Evolutionary conservation across 768 basidiomycete species (phyloP).

Genomic region (Termitomyces sp.): DNA sequence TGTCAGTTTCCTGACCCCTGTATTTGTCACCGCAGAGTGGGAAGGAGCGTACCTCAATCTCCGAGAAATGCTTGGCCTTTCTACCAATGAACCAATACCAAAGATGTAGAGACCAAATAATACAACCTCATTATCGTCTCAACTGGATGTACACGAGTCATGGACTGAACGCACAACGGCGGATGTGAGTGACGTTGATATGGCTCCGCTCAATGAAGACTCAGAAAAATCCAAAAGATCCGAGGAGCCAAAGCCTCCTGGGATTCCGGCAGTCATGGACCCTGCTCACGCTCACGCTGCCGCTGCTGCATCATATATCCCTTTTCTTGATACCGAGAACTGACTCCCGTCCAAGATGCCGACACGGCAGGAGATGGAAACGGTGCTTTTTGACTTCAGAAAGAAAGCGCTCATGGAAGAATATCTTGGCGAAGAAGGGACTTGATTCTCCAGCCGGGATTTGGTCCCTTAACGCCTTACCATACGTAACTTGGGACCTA

Average conservation of each 20-base stretch:
- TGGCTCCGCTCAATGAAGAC: not conserved
- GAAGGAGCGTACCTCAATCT: constrained; percentile 53
- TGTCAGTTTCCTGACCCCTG: not conserved
- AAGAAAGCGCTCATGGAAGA: not conserved
- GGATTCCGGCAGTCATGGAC: not conserved
- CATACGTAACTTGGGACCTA: not conserved
- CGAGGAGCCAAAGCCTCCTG: not conserved
- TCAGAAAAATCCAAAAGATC: not conserved
- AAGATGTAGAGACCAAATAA: constrained; percentile 37
- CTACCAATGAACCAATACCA: constrained; percentile 46
- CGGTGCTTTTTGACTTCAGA: not conserved
- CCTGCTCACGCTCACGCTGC: not conserved
- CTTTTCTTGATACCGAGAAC: not conserved
- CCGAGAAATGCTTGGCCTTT: constrained; percentile 46
- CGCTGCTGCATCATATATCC: not conserved
- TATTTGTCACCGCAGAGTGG: constrained; percentile 45
- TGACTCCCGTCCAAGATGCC: not conserved
- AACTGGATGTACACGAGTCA: not conserved
- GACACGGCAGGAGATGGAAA: not conserved
- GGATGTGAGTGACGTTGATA: not conserved
- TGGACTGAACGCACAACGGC: not conserved
- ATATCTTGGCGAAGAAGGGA: not conserved
- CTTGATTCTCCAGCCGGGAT: not conserved
- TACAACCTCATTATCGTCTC: constrained; percentile 5
- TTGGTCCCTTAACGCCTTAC: not conserved